Evolutionary conservation across 106 monocot genomes (phyloP), one percentile per base, ranked within the genome.

Genomic region (Narthecium ossifragum): DNA sequence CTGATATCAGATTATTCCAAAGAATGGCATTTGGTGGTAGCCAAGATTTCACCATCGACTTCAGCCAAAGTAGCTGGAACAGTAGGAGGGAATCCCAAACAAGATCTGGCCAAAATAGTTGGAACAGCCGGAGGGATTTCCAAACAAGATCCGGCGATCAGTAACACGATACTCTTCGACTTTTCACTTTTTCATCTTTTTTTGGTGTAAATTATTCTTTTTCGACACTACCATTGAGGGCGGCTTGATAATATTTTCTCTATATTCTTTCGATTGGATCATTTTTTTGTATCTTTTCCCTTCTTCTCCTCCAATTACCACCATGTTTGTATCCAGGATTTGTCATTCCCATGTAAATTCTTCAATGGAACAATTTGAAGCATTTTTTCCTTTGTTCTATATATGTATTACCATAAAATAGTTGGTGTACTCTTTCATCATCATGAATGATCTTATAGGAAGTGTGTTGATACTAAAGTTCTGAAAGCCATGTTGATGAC

Each of bases 11-110:
- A 39, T 23, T 85, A 29, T 85, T 85, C 68, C 80, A 71, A 28
- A 65, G 76, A 31, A 80, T 85, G 85, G 85, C 80, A 59, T 77
- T 80, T 55, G 85, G 85, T 17, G 63, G 55, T 43, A n/a, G n/a
- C 53, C 76, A 72, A 17, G 71, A 73, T 37, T 76, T 38, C 53
- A 85, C 76, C 53, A 70, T 58, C 31, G 77, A 80, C 43, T 80
- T 61, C 31, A 73, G 55, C 40, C 61, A 59, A 46, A 52, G 61
- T 20, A 72, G 59, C 46, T 34, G 59, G 51, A 73, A 51, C 15
- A 75, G 53, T 18, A 40, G 34, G 8, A 39, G 55, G 24, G 71
- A 62, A 5, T 51, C 26, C 15, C 67, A 30, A 32, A 39, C 12
- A 38, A 13, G 41, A 54, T 45, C 5, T 12, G 15, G 3, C 20